Percentiles rank a stretch among this genome's conserved stretches.
Evolutionary conservation across 1,139 yeast genomes (phyloP).

Genomic region (Diutina ranongensis): DNA sequence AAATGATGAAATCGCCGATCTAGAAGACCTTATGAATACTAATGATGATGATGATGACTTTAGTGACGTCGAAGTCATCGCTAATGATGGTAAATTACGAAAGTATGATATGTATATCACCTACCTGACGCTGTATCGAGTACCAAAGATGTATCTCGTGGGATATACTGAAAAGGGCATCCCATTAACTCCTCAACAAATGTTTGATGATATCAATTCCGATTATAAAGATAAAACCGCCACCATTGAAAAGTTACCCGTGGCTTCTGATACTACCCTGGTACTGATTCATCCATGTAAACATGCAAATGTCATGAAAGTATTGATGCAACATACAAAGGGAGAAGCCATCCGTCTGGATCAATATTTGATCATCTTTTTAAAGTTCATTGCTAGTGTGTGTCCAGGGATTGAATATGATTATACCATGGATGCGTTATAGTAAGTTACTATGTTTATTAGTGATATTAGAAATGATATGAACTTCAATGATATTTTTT

Average conservation of each 20-base stretch:
- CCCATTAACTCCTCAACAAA: slow-evolving; percentile 76
- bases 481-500: too few species aligned
- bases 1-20: slow-evolving; percentile 8
- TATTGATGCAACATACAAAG: slow-evolving; percentile 50
- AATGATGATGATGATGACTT: slow-evolving; percentile 23
- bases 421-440: slow-evolving; percentile 5
- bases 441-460: too few species aligned
- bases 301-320: slow-evolving; percentile 90
- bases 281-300: slow-evolving; percentile 95
- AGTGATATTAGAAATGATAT: too few species aligned
- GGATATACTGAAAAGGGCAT: slow-evolving; percentile 80
- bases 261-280: slow-evolving; percentile 62
- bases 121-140: slow-evolving; percentile 89
- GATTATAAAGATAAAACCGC: slow-evolving; percentile 95
- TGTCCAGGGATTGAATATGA: slow-evolving; percentile 97
- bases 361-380: slow-evolving; percentile 77
- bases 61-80: slow-evolving; percentile 18
- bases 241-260: slow-evolving; percentile 89
- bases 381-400: slow-evolving; percentile 91
- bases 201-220: slow-evolving; percentile 88
- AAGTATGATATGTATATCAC: slow-evolving; percentile 82
- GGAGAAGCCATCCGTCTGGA: slow-evolving; percentile 54
- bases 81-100: slow-evolving; percentile 31
- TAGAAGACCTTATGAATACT: slow-evolving; percentile 10
- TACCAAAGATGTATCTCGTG: slow-evolving; percentile 85